Base-by-base conservation (phyloP, 2,329 filamentous ascomycete species). In the Aspergillus awamori region DNA sequence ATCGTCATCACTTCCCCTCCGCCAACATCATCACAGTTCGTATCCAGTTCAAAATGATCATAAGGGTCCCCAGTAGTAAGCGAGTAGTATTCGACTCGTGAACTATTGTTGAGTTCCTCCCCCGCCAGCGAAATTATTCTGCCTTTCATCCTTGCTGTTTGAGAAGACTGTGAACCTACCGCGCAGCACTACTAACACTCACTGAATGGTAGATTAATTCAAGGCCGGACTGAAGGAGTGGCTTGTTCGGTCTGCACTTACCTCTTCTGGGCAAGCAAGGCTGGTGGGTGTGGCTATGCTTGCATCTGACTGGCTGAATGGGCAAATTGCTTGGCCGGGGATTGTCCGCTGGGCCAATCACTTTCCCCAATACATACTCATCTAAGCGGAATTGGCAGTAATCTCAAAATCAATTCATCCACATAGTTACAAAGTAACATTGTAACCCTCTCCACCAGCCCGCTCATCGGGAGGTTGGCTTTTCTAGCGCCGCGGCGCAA, bases 401-500 rank as follows among this genome's bases (percentile, higher is more conserved):
- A 63, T 64, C 38, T 55, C 48, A 64, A 59, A 36, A 36, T 36
- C 13, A 15, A 36, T 13, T 36, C 33, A 36, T 54, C 59, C 52
- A 58, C 58, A 57, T 62, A 53, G 45, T 62, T 62, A 28, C 28
- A 30, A 30, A 30, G 28, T 30, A 30, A 10, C 28, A 30, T 30
- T 36, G 33, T 36, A 26, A 36, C 33, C 33, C 33, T 36, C 33
- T 36, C 33, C 33, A 36, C 33, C 33, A 36, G 11, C 33, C 33
- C 33, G 33, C 33, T 36, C 33, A 13, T 13, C 11, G 11, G 33
- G 33, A 11, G 33, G 33, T 36, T 36, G 33, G 49, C 56, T 49
- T 58, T 55, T 45, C 53, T 62, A 61, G 60, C 52, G 58, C 39
- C 43, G 30, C 52, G 43, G 49, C 51, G 49, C 51, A 57, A 55